Conservation (phyloP, 2,329 filamentous ascomycete genomes). For the Daldinia sp. region DNA sequence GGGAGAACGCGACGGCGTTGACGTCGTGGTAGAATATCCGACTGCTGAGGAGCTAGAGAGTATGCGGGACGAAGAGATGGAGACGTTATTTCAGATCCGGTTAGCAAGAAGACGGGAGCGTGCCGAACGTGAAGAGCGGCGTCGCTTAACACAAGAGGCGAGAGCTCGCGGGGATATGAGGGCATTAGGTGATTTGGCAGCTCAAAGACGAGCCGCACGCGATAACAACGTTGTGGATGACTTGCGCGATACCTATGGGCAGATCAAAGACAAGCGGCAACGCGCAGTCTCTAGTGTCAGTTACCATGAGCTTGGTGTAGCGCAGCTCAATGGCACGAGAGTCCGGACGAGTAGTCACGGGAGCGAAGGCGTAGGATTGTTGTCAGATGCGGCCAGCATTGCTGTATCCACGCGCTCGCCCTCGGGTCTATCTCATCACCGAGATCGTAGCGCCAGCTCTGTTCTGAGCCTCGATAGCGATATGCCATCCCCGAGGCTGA, state of each 20-base stretch:
- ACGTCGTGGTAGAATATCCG: constrained; percentile 88
- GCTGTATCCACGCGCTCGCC: constrained; percentile 49
- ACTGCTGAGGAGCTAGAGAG: constrained; percentile 82
- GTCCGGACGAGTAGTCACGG: constrained; percentile 79
- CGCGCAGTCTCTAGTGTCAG: constrained; percentile 79
- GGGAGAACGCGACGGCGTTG: constrained; percentile 91
- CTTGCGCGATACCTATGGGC: constrained; percentile 66
- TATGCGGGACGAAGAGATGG: constrained; percentile 90
- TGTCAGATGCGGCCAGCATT: constrained; percentile 79
- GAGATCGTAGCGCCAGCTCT: constrained; percentile 66
- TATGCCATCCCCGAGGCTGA: constrained; percentile 56
- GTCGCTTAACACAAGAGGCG: constrained; percentile 77
- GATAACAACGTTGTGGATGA: constrained; percentile 69
- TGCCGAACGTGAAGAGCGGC: constrained; percentile 81
- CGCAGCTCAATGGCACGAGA: constrained; percentile 80
- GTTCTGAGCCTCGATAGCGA: constrained; percentile 64
- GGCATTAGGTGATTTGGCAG: constrained; percentile 75
- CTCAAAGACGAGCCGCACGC: constrained; percentile 63
- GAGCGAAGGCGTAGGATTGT: constrained; percentile 76
- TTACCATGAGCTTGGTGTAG: constrained; percentile 81
- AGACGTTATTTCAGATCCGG: constrained; percentile 89
- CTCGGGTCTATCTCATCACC: constrained; percentile 54
- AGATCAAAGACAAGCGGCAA: constrained; percentile 70
- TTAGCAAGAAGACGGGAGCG: constrained; percentile 79
- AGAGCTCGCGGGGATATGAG: constrained; percentile 76